Evolutionary conservation across 331 rosid genomes (phyloP).

Genomic region (Quercus phellos): DNA sequence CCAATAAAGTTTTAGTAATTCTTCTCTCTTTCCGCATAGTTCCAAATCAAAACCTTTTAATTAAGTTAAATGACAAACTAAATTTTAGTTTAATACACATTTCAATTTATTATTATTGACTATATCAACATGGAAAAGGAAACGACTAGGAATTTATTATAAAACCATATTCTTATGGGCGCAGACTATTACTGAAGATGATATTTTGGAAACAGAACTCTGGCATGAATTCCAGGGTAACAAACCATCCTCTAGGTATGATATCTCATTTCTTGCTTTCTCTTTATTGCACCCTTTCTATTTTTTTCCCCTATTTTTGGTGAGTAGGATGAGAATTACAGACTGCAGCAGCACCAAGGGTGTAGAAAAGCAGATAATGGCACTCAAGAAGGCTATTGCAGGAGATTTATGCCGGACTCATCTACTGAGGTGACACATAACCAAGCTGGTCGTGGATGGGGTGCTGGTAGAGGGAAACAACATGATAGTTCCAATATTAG

Average conservation of each 20-base stretch:
- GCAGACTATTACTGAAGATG: constrained; percentile 30
- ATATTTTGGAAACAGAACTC: constrained; percentile 27
- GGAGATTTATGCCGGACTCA: neutral
- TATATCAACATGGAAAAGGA: neutral
- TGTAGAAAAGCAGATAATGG: neutral
- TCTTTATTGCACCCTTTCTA: neutral
- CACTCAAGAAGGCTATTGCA: neutral
- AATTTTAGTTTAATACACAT: neutral
- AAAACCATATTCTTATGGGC: neutral
- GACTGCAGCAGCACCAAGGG: neutral
- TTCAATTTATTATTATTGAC: neutral
- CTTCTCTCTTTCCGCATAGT: neutral
- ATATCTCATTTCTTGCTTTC: neutral
- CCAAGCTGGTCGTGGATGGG: constrained; percentile 24
- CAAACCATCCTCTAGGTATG: constrained; percentile 18
- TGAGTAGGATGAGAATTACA: neutral
- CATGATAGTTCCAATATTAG: neutral
- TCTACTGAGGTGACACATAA: neutral
- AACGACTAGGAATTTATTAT: neutral
- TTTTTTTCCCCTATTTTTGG: neutral
- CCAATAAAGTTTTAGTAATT: neutral
- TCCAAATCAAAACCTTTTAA: neutral
- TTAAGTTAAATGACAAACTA: neutral
- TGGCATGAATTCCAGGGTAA: constrained; percentile 37
- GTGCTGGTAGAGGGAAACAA: constrained; percentile 26